phyloP scores from a whole-genome alignment of 164 flowering plant genomes.

The Magnolia officinalis region DNA sequence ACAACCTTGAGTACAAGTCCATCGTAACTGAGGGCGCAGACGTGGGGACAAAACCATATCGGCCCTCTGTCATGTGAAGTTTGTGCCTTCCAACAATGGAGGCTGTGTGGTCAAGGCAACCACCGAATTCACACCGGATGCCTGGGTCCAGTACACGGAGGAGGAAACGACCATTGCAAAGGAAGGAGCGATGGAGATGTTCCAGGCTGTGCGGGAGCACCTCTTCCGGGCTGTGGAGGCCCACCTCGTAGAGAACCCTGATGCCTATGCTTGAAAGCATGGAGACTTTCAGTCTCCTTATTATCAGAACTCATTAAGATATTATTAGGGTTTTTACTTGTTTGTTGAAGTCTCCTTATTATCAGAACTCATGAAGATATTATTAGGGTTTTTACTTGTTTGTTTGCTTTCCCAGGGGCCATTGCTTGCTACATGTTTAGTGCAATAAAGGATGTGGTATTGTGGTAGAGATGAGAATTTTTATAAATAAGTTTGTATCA shows the following conservation, averaged over 20 bases:
- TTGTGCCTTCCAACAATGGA: background rate
- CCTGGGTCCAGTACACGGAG: background rate
- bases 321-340: too few relatives aligned
- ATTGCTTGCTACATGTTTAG: too few relatives aligned
- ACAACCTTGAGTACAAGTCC: background rate
- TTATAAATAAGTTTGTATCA: too few relatives aligned
- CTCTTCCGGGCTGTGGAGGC: constrained; percentile 1
- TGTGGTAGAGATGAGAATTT: too few relatives aligned
- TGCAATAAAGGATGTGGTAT: too few relatives aligned
- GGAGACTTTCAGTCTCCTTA: too few relatives aligned
- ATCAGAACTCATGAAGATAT: too few relatives aligned
- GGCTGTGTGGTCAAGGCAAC: background rate
- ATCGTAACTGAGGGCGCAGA: background rate
- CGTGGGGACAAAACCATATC: constrained; percentile 2
- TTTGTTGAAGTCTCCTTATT: too few relatives aligned
- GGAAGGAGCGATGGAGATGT: background rate
- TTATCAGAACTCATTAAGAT: too few relatives aligned
- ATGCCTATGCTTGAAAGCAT: constrained; percentile 2
- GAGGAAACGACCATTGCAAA: background rate
- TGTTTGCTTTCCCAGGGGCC: too few relatives aligned
- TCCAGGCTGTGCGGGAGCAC: background rate
- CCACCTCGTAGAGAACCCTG: constrained; percentile 1
- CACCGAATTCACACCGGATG: background rate
- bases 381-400: too few relatives aligned
- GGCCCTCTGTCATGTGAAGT: background rate